Percentiles rank a stretch among this genome's conserved stretches.
phyloP scores from a whole-genome alignment of 1,284 basidiomycete species.

The Moniliophthora roreri region DNA sequence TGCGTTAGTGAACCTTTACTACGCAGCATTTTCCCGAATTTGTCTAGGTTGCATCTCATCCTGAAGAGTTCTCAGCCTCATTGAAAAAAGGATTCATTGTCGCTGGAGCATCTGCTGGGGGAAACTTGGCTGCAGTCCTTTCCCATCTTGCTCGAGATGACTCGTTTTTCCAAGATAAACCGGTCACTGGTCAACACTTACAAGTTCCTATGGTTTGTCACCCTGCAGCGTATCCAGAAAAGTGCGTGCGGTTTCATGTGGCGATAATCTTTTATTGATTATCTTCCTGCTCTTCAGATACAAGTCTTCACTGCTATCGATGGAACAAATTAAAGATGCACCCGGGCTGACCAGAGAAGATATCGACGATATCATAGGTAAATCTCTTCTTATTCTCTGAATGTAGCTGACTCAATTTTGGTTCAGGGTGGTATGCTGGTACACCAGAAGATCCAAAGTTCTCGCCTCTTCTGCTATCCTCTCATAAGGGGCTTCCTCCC shows the following conservation, averaged over 20 bases:
- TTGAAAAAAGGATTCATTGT: conserved; percentile 13
- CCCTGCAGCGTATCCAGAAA: conserved; percentile 7
- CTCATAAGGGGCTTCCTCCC: conserved; percentile 12
- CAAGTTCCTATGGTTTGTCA: conserved; percentile 11
- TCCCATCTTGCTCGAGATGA: conserved; percentile 15
- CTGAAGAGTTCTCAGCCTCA: conserved; percentile 3
- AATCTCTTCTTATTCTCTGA: background rate
- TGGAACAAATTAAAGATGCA: conserved; percentile 14
- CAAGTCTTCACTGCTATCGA: conserved; percentile 9
- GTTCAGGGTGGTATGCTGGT: background rate
- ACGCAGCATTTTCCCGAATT: background rate
- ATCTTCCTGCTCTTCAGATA: conserved; percentile 6
- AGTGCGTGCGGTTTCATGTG: conserved; percentile 2
- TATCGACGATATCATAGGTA: background rate
- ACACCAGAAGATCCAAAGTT: conserved; percentile 7
- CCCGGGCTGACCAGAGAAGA: background rate
- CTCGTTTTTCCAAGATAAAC: conserved; percentile 8
- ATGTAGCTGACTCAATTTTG: no score
- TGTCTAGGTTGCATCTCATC: background rate
- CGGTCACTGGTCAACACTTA: conserved; percentile 15
- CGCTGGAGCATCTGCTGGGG: conserved; percentile 14
- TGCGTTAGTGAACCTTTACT: no score
- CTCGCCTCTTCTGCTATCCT: conserved; percentile 10
- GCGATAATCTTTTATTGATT: background rate
- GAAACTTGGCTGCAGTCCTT: conserved; percentile 5